Evolutionary conservation across 345 rosid genomes (phyloP).

Genomic region (Aquilaria sinensis): DNA sequence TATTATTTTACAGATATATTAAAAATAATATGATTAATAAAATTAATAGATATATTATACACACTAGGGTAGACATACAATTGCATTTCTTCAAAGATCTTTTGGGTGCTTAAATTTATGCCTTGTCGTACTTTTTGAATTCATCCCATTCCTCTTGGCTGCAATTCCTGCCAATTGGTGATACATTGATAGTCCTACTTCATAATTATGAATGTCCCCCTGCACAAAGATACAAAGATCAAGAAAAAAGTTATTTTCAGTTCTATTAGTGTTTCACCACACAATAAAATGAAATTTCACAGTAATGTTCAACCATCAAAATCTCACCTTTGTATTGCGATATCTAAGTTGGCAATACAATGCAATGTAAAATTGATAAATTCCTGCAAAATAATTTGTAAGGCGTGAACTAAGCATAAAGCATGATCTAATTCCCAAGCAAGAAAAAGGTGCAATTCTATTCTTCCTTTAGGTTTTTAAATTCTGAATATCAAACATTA

Average conservation of each 20-base stretch:
- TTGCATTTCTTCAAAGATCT: not conserved
- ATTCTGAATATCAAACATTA: no score
- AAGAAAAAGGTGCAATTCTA: no score
- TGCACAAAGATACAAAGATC: constrained; percentile 13
- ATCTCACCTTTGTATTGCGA: constrained; percentile 84
- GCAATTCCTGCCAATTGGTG: constrained; percentile 97
- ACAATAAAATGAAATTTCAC: not conserved
- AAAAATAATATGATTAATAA: no score
- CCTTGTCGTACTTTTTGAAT: constrained; percentile 94
- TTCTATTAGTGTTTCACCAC: not conserved
- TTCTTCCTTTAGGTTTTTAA: no score
- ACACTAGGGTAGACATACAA: constrained; percentile 1
- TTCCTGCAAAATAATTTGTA: constrained; percentile 52
- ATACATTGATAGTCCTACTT: constrained; percentile 93
- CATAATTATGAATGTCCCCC: constrained; percentile 99
- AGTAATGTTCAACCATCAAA: no score
- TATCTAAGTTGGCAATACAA: constrained; percentile 94
- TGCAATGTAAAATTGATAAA: constrained; percentile 75
- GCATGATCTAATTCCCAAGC: not conserved
- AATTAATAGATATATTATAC: no score
- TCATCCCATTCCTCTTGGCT: constrained; percentile 99
- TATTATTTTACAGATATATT: no score
- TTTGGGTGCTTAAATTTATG: constrained; percentile 17
- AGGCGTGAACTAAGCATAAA: constrained; percentile 4
- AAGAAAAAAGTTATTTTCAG: constrained; percentile 3